Evolutionary conservation across 345 rosid genomes (phyloP).

Genomic region (Arabidopsis arenosa): DNA sequence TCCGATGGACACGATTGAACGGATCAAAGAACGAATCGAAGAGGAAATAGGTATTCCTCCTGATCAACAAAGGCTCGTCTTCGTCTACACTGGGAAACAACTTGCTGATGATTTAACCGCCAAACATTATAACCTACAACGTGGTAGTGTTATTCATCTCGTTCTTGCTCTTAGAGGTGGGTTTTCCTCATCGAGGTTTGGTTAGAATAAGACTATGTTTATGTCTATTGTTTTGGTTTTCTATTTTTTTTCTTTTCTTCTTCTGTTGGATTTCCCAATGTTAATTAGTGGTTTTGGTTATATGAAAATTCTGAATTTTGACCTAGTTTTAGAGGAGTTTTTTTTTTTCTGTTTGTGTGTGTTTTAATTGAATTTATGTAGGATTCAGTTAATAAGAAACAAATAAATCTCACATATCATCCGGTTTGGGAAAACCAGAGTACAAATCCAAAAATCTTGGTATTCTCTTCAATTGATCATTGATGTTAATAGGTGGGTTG

Average conservation of each 20-base stretch:
- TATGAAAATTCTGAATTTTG: background rate
- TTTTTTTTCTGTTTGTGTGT: too few relatives aligned
- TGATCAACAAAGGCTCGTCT: slow-evolving; percentile 26
- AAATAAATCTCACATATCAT: too few relatives aligned
- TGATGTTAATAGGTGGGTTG: background rate
- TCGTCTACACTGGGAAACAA: slow-evolving; percentile 33
- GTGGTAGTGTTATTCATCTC: slow-evolving; percentile 29
- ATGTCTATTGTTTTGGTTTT: background rate
- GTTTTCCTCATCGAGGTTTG: background rate
- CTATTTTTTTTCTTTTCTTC: background rate
- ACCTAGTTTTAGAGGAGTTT: background rate
- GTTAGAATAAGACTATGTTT: background rate
- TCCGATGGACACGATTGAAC: background rate
- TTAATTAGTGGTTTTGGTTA: background rate
- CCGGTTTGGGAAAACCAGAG: background rate
- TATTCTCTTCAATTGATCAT: too few relatives aligned
- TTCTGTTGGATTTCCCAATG: background rate
- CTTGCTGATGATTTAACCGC: slow-evolving; percentile 35
- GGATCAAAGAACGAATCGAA: slow-evolving; percentile 20
- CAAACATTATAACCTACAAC: slow-evolving; percentile 8
- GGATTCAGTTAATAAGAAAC: too few relatives aligned
- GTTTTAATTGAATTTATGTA: background rate
- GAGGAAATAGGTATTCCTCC: slow-evolving; percentile 31
- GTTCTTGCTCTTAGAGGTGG: slow-evolving; percentile 36
- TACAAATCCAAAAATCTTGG: background rate